phyloP scores from a whole-genome alignment of 257 asterid species.

The Capsicum rhomboideum region DNA sequence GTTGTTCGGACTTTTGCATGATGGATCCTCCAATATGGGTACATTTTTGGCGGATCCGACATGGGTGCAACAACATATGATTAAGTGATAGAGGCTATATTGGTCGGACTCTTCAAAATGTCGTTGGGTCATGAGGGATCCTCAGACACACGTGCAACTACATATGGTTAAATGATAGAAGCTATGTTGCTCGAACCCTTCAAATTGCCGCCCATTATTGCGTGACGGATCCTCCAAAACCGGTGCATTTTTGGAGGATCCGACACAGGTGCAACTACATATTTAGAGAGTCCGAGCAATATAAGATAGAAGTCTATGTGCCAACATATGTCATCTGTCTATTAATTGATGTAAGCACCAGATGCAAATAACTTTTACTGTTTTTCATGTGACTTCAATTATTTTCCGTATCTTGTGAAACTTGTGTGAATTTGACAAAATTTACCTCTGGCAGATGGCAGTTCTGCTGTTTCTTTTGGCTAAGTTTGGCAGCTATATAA shows the following conservation, averaged over 20 bases:
- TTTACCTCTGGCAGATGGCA: conserved; percentile 53
- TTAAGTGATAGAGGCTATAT: background rate
- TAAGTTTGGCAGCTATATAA: conserved; percentile 78
- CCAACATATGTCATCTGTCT: background rate
- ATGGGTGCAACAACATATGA: background rate
- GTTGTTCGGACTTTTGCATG: background rate
- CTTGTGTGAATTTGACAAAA: background rate
- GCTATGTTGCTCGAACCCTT: background rate
- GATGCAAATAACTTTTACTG: background rate
- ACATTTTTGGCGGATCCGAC: background rate
- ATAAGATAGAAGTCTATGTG: background rate
- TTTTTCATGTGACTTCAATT: background rate
- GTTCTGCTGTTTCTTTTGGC: conserved; percentile 76
- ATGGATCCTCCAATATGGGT: background rate
- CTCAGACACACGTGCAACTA: background rate
- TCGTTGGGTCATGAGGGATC: background rate
- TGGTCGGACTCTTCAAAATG: background rate
- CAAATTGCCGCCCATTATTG: too few species aligned
- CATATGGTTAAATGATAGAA: background rate
- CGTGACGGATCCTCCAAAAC: background rate
- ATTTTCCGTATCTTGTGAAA: background rate
- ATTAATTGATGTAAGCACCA: background rate
- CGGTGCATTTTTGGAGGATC: background rate
- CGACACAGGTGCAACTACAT: background rate
- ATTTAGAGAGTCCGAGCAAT: background rate